Conservation (phyloP, 2,329 filamentous ascomycete genomes). For the Calonectria multiphialidica region DNA sequence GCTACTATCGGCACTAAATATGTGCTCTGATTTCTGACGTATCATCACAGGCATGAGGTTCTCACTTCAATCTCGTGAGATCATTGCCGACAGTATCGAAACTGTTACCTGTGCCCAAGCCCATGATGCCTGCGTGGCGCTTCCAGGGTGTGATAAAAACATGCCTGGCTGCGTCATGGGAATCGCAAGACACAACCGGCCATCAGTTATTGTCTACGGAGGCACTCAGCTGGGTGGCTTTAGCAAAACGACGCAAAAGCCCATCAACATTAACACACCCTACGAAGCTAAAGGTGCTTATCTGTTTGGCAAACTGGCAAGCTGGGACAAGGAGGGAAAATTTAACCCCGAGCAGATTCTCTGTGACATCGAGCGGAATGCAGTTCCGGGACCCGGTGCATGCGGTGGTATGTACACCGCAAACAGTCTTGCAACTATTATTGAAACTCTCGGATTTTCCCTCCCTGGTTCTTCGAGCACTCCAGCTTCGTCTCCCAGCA, state of each 20-base stretch:
- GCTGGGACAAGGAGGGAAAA: conserved; percentile 3
- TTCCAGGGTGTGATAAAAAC: conserved; percentile 18
- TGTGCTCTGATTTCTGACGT: background rate
- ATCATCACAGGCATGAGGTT: conserved; percentile 4
- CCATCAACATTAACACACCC: conserved; percentile 12
- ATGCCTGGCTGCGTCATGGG: conserved; percentile 21
- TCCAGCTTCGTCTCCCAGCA: conserved; percentile 62
- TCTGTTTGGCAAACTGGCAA: background rate
- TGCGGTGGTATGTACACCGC: conserved; percentile 68
- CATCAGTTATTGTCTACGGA: conserved; percentile 10
- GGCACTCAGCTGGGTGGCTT: background rate
- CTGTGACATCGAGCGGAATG: conserved; percentile 42
- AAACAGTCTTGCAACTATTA: conserved; percentile 64
- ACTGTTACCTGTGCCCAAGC: conserved; percentile 9
- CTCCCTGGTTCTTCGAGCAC: conserved; percentile 63
- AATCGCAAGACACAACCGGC: conserved; percentile 11
- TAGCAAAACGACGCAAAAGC: background rate
- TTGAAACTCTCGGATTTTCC: conserved; percentile 65
- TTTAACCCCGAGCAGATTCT: conserved; percentile 8
- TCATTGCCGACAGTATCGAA: conserved; percentile 17
- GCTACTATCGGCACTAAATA: background rate
- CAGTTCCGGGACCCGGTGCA: conserved; percentile 56
- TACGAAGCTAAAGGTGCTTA: conserved; percentile 12
- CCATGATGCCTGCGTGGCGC: conserved; percentile 13
- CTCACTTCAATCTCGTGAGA: conserved; percentile 14